phyloP scores from a whole-genome alignment of 2,329 filamentous ascomycete genomes.

The Xylariaceae sp. region DNA sequence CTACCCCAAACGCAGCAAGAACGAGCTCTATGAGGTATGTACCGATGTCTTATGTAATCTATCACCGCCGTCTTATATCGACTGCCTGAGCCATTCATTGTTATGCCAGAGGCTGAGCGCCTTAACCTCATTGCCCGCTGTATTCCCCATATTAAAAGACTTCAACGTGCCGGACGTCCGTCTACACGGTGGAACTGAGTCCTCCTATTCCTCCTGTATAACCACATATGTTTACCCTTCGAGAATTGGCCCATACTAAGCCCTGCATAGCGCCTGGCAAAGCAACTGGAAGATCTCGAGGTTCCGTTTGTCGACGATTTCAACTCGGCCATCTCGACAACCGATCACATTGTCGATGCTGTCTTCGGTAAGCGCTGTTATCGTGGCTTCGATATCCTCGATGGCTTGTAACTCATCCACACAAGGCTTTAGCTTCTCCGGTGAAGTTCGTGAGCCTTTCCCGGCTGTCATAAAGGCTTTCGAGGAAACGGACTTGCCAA shows the following conservation, averaged over 20 bases:
- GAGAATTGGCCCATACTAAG: slow-evolving; percentile 8
- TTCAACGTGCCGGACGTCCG: background rate
- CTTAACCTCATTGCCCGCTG: background rate
- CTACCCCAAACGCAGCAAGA: slow-evolving; percentile 89
- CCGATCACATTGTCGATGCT: slow-evolving; percentile 85
- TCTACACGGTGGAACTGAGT: background rate
- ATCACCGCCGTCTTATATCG: too few species aligned
- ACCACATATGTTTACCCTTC: background rate
- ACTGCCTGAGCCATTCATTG: too few species aligned
- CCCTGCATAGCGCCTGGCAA: slow-evolving; percentile 66
- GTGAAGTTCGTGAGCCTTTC: slow-evolving; percentile 91
- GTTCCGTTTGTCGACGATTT: slow-evolving; percentile 87
- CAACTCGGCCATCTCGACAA: slow-evolving; percentile 57
- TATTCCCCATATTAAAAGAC: background rate
- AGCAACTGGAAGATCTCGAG: slow-evolving; percentile 78
- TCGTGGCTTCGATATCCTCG: slow-evolving; percentile 8
- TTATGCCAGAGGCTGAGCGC: too few species aligned
- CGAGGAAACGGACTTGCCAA: slow-evolving; percentile 68
- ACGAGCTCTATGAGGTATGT: slow-evolving; percentile 79
- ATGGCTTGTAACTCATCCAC: slow-evolving; percentile 13
- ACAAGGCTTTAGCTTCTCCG: slow-evolving; percentile 84
- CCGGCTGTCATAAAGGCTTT: slow-evolving; percentile 75
- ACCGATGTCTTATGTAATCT: background rate
- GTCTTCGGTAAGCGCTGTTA: slow-evolving; percentile 68
- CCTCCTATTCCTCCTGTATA: background rate